Percentiles rank a stretch among this genome's conserved stretches.
phyloP scores from a whole-genome alignment of 2,329 filamentous ascomycete species.

The Fusarium domesticum region DNA sequence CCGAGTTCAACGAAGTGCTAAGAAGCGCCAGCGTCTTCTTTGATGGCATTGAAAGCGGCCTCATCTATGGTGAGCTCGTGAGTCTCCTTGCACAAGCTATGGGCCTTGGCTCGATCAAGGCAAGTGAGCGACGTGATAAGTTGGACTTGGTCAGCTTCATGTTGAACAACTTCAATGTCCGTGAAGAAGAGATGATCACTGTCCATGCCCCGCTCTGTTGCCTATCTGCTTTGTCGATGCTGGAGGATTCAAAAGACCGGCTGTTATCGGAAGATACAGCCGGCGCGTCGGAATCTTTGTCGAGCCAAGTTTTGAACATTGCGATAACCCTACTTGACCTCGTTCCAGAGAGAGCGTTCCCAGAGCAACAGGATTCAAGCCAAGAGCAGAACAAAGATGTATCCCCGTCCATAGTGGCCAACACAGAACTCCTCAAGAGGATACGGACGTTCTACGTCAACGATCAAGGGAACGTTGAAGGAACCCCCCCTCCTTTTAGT shows the following conservation, averaged over 20 bases:
- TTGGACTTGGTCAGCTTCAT: constrained; percentile 78
- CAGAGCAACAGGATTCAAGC: constrained; percentile 21
- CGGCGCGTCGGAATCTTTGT: constrained; percentile 31
- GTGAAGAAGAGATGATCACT: constrained; percentile 92
- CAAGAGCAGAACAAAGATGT: constrained; percentile 6
- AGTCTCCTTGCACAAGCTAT: constrained; percentile 63
- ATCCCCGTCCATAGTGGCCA: constrained; percentile 19
- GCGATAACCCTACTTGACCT: constrained; percentile 58
- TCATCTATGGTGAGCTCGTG: constrained; percentile 85
- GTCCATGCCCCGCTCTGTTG: constrained; percentile 74
- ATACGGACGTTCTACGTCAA: constrained; percentile 66
- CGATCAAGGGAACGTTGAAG: constrained; percentile 68
- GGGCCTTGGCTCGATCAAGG: constrained; percentile 42
- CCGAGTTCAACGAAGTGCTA: constrained; percentile 80
- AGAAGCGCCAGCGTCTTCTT: constrained; percentile 95
- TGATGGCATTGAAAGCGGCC: constrained; percentile 88
- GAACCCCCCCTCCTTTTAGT: constrained; percentile 57
- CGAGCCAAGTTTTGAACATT: constrained; percentile 44
- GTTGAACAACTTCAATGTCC: constrained; percentile 82
- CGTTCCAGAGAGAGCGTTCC: constrained; percentile 63
- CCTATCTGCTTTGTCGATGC: constrained; percentile 59
- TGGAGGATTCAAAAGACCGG: constrained; percentile 50
- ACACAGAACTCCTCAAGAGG: constrained; percentile 54
- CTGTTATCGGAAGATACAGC: constrained; percentile 29
- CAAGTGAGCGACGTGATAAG: constrained; percentile 55